phyloP scores from a whole-genome alignment of 2,329 filamentous ascomycete species.

The Macrophomina phaseolina region DNA sequence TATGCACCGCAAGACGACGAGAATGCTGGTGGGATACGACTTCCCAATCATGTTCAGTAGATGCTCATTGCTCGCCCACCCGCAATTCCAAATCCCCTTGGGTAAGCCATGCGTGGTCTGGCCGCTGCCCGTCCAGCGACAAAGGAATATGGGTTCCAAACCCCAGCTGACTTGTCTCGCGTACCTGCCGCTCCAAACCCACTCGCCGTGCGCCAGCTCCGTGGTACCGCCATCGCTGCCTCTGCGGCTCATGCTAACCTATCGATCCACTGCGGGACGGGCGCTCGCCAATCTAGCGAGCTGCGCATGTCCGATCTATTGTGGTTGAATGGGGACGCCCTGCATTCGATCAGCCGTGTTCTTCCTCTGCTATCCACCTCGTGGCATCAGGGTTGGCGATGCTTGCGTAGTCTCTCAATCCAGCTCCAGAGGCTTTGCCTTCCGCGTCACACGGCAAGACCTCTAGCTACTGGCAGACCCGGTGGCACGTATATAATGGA shows the following conservation, averaged over 20 bases:
- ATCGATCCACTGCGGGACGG: slow-evolving; percentile 22
- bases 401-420: background rate
- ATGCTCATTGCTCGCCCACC: background rate
- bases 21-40: background rate
- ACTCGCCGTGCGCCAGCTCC: background rate
- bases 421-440: slow-evolving; percentile 1
- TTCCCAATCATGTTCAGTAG: background rate
- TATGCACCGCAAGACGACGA: slow-evolving; percentile 13
- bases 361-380: background rate
- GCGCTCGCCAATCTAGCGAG: slow-evolving; percentile 22
- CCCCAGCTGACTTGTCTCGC: slow-evolving; percentile 22
- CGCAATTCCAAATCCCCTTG: slow-evolving; percentile 6
- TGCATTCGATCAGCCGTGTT: slow-evolving; percentile 16
- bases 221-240: slow-evolving; percentile 2
- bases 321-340: background rate
- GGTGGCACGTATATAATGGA: slow-evolving; percentile 14
- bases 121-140: slow-evolving; percentile 13
- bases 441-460: background rate
- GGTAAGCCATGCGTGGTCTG: slow-evolving; percentile 7
- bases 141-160: slow-evolving; percentile 14
- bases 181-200: slow-evolving; percentile 20
- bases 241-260: slow-evolving; percentile 17
- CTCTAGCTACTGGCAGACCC: background rate
- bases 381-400: slow-evolving; percentile 3
- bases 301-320: slow-evolving; percentile 17